Evolutionary conservation across 2,329 filamentous ascomycete genomes (phyloP), one percentile per base, ranked within the genome.

Genomic region (Nigrospora osmanthi): DNA sequence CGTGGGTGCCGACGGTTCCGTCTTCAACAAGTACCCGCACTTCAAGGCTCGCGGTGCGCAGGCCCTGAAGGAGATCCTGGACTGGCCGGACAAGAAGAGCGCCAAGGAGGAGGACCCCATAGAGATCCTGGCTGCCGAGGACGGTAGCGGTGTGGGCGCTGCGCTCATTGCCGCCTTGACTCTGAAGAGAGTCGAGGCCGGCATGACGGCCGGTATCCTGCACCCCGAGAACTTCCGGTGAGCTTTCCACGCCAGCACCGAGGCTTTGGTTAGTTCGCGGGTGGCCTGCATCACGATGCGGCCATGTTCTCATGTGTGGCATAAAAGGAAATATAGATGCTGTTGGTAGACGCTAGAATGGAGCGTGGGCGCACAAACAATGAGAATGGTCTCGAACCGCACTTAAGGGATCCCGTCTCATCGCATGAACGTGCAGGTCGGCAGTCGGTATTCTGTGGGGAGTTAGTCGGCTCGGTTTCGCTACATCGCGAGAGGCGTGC

Each of bases 1-100:
- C 66, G 93, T 98, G 36, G 93, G 93, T 57, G 93, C 93, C 42
- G 93, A 98, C 62, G 93, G 93, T 34, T 95, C 88, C 15, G 91
- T 98, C 44, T 98, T 98, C 74, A 96, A 95, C 77, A 97, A 97
- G 67, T 98, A 98, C 70, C 93, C 93, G 12, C 87, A 95, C 70
- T 98, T 98, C 80, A 96, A 96, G 76, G 80, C 83, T 47, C 85
- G 93, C 44, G 90, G 91, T 45, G 91, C 93, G 13, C 76, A 84
- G 64, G 93, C 93, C 28, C 78, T 98, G 43, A 83, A 88, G 45
- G 93, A 98, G 73, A 96, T 98, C 53, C 80, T 98, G 34, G 91
- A 95, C 72, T 97, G 91, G 90, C 81, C 86, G 3, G 80, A 77
- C 45, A 87, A 87, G 69, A 76, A 73, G 49, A 70, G 68, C 54